Evolutionary conservation across 805 yeast species (phyloP), one percentile per base, ranked within the genome.

Genomic region (Sugiyamaella qingdaonensis): DNA sequence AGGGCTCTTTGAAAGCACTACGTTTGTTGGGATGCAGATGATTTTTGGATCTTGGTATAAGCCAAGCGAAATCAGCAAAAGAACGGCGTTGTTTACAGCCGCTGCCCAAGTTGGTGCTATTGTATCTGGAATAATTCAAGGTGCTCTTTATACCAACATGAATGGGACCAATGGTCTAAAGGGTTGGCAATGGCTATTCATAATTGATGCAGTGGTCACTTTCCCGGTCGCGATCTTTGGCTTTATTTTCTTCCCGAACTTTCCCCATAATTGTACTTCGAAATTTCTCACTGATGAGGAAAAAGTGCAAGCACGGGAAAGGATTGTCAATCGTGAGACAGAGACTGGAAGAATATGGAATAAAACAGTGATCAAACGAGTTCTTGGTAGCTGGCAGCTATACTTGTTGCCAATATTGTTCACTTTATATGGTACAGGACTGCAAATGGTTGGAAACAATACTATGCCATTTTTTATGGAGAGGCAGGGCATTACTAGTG

Each of bases 121-220:
- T 5, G 31, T 39, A 4, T 41, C 46, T 14, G 52, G 52, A 3
- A 5, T 41, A 2, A 42, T 41, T 9, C 37, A 27, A 49, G 79
- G 84, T 16, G 78, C 82, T 10, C 74, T 82, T 32, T 77, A 70
- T 52, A 60, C 72, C 18, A 59, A 68, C 37, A 63, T 85, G 58
- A 68, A 74, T 51, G 87, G 85, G 29, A 69, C 64, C 9, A 62
- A 65, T 44, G 88, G 88, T 0, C 68, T 79, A 10, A 73, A 74
- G 8, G 82, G 87, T 10, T 85, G 89, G 89, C 75, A 83, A 71
- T 85, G 89, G 89, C 79, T 82, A 63, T 85, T 82, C 61, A 79
- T 85, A 45, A 74, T 85, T 55, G 88, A 84, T 64, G 84, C 84
- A 10, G 61, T 79, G 46, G 75, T 85, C 46, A 79, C 85, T 4